Conservation (phyloP, 83 land plant genomes). For the Thuja plicata region DNA sequence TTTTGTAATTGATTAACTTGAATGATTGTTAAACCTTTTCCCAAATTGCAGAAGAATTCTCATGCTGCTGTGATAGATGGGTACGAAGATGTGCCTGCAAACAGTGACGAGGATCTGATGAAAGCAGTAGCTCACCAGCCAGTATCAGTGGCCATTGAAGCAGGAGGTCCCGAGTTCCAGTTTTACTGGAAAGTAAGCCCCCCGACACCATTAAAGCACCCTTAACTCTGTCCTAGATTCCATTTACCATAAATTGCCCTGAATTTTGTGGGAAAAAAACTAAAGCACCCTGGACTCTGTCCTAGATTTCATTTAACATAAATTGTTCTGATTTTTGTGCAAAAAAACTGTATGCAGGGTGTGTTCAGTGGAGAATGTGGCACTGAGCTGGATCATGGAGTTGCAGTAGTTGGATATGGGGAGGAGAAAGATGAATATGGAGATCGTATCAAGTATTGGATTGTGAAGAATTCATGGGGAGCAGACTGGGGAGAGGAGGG, state of each 20-base stretch:
- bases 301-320: too few relatives aligned
- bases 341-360: slow-evolving; percentile 28
- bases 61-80: slow-evolving; percentile 20
- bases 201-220: background rate
- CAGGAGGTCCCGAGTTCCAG: slow-evolving; percentile 7
- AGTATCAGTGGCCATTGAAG: slow-evolving; percentile 22
- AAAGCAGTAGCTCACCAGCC: slow-evolving; percentile 18
- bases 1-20: too few relatives aligned
- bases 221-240: background rate
- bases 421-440: slow-evolving; percentile 25
- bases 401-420: slow-evolving; percentile 66
- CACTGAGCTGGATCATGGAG: slow-evolving; percentile 72
- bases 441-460: slow-evolving; percentile 44
- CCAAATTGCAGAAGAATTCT: slow-evolving; percentile 1
- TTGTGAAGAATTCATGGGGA: slow-evolving; percentile 80
- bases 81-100: slow-evolving; percentile 16
- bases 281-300: background rate
- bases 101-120: slow-evolving; percentile 11
- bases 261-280: background rate
- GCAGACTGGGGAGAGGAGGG: slow-evolving; percentile 62
- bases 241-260: background rate
- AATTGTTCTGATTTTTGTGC: too few relatives aligned
- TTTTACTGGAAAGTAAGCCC: slow-evolving; percentile 10
- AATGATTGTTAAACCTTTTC: background rate
- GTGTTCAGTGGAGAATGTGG: slow-evolving; percentile 71